Base-by-base conservation (phyloP, 1,139 yeast genomes). In the Pneumocystis sp. region DNA sequence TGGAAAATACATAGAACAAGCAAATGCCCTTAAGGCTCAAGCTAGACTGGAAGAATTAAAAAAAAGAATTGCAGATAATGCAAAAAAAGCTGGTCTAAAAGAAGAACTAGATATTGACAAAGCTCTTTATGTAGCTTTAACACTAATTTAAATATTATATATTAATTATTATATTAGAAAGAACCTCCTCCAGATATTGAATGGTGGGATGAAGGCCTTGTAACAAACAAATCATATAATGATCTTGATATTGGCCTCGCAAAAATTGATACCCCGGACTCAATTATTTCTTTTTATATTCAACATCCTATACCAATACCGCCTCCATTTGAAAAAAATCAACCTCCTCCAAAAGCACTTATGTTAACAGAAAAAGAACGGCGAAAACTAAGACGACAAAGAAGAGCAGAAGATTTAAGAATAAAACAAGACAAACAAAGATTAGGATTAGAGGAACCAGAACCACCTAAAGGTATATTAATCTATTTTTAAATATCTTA, bases 361-460 rank as follows among this genome's bases (percentile, higher is more conserved):
- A 63, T 63, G 66, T 64, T 69, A 56, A 93, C 97, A 0, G 86
- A 87, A 72, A 79, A 82, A 68, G 98, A 95, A 74, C 76, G 81
- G 74, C 87, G 87, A 72, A 81, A 93, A 66, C 80, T 86, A 60
- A 80, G 97, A 62, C 82, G 86, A 67, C 87, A 86, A 68, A 85
- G 83, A 60, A 77, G 97, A 66, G 83, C 85, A 63, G 80, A 81
- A 64, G 79, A 76, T 66, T 83, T 84, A 67, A 85, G 86, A 71
- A 93, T 85, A 63, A 81, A 82, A 68, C 96, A 89, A 72, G 95
- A 89, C 70, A 78, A 88, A 63, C 85, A 91, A 39, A 81, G 85
- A 68, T 77, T 89, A 5, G 98, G 98, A 0, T 76, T 91, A 34
- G 90, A 86, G 63, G 87, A 96, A 0, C 87, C 96, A 1, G 97